phyloP scores from a whole-genome alignment of 2,329 filamentous ascomycete genomes.

The Aspergillus pseudoviridinutans region DNA sequence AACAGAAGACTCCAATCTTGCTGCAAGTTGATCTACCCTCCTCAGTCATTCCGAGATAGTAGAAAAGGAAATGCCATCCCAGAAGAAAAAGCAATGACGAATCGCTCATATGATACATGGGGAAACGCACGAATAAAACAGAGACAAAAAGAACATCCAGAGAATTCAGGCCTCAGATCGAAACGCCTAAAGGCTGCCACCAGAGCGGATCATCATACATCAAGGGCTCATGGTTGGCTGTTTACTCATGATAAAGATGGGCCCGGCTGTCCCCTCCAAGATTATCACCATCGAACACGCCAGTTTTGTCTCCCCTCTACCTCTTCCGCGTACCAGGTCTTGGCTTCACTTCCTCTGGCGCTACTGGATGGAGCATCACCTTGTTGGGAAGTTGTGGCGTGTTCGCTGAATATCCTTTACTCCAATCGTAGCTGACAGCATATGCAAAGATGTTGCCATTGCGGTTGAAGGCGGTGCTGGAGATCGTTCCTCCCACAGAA shows the following conservation, averaged over 20 bases:
- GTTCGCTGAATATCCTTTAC: conserved; percentile 88
- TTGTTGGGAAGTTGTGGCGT: conserved; percentile 67
- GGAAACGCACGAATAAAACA: conserved; percentile 1
- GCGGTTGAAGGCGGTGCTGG: conserved; percentile 84
- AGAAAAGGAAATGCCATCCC: conserved; percentile 1
- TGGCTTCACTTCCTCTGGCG: conserved; percentile 60
- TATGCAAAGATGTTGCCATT: conserved; percentile 82
- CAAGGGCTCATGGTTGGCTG: not conserved
- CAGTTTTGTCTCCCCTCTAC: conserved; percentile 17
- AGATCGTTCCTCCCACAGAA: conserved; percentile 79
- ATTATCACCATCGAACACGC: not conserved
- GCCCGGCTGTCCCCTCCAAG: not conserved
- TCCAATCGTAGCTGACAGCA: conserved; percentile 95
- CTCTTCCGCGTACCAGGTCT: conserved; percentile 44
- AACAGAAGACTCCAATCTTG: not conserved
- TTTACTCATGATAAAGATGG: not conserved
- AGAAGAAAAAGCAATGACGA: conserved; percentile 1
- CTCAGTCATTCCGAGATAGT: not conserved
- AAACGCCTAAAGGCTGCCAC: not conserved
- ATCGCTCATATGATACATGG: conserved; percentile 18
- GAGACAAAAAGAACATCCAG: not conserved
- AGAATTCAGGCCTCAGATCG: not conserved
- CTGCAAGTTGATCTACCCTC: not conserved
- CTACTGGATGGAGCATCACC: conserved; percentile 78
- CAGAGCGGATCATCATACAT: not conserved